Percentiles rank a stretch among this genome's conserved stretches.
Evolutionary conservation across 345 rosid species (phyloP).

Genomic region (Microthlaspi erraticum): DNA sequence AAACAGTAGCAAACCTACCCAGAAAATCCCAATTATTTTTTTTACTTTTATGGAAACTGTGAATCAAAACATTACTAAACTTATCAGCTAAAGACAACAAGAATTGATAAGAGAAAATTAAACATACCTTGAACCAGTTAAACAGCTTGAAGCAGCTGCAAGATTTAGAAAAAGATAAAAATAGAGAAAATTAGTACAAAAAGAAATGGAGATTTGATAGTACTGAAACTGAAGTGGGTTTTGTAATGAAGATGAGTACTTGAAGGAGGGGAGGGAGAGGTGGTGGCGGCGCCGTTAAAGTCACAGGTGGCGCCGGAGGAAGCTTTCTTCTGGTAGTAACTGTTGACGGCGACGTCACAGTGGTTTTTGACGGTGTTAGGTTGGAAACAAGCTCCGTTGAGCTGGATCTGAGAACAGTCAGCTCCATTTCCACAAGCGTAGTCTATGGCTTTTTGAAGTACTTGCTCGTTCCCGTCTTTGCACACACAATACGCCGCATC

Average conservation of each 20-base stretch:
- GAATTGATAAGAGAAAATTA: background rate
- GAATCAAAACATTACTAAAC: conserved; percentile 8
- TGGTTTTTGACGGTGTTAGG: conserved; percentile 71
- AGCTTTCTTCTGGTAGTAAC: conserved; percentile 48
- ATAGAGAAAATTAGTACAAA: background rate
- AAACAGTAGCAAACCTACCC: conserved; percentile 30
- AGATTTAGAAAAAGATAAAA: background rate
- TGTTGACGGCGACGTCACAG: conserved; percentile 50
- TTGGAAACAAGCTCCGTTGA: conserved; percentile 72
- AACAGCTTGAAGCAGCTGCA: conserved; percentile 43
- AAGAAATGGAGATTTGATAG: background rate
- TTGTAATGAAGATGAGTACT: conserved; percentile 22
- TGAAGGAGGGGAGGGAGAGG: conserved; percentile 32
- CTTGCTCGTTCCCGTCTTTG: conserved; percentile 69
- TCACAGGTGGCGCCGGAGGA: conserved; percentile 48
- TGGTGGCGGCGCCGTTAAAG: conserved; percentile 38
- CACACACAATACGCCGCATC: conserved; percentile 83
- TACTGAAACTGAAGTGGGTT: background rate
- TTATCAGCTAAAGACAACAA: conserved; percentile 18
- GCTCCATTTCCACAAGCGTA: conserved; percentile 95
- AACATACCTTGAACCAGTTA: conserved; percentile 48
- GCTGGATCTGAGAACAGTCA: conserved; percentile 62
- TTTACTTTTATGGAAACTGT: background rate
- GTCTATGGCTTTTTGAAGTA: conserved; percentile 73
- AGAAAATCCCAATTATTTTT: background rate